phyloP scores from a whole-genome alignment of 352 stramenopile genomes.

The Pythium apleroticum region DNA sequence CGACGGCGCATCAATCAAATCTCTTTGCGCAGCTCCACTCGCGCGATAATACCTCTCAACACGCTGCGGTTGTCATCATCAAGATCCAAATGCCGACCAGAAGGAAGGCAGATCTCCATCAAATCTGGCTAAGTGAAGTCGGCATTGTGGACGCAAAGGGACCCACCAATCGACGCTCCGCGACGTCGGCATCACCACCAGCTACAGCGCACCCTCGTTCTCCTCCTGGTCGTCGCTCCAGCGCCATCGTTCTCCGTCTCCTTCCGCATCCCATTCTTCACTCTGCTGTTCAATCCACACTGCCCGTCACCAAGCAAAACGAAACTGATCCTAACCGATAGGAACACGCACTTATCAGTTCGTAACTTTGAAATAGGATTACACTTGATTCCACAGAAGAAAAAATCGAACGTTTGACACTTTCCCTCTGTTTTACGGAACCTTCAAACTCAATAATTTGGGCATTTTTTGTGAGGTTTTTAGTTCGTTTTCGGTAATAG shows the following conservation, averaged over 20 bases:
- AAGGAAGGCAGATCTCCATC: constrained; percentile 14
- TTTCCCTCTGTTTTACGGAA: neutral
- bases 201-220: neutral
- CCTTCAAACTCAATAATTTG: neutral
- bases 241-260: neutral
- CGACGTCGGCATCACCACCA: neutral
- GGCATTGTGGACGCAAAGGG: constrained; percentile 13
- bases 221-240: neutral
- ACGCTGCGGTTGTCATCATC: constrained; percentile 28
- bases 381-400: neutral
- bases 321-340: neutral
- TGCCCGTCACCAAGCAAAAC: neutral
- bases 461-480: neutral
- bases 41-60: constrained; percentile 27
- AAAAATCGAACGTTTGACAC: neutral
- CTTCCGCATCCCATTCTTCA: neutral
- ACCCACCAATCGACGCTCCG: neutral
- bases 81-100: constrained; percentile 12
- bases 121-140: constrained; percentile 37
- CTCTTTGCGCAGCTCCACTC: constrained; percentile 3
- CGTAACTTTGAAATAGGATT: neutral
- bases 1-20: neutral
- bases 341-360: neutral
- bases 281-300: neutral
- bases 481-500: neutral